Conservation (phyloP, 176 grass and related monocot species). For the Aegilops tauschii region DNA sequence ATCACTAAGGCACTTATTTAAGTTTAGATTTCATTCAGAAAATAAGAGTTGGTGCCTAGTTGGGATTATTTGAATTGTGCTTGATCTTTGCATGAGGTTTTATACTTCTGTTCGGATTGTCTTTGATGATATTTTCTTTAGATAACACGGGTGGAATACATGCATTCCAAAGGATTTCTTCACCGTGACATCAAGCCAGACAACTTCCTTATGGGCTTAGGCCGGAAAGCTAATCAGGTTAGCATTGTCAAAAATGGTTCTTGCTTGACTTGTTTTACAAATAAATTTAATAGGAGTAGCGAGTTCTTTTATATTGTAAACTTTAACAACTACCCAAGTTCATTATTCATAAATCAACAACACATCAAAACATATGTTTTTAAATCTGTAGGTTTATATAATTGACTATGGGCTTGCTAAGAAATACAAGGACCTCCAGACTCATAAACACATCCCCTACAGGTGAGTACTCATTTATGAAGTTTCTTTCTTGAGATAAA, state of each 20-base stretch:
- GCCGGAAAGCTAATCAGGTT: slow-evolving; percentile 92
- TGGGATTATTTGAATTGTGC: neutral
- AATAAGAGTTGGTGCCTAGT: neutral
- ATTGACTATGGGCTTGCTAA: slow-evolving; percentile 97
- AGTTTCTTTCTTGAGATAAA: neutral
- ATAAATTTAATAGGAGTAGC: neutral
- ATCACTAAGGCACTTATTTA: neutral
- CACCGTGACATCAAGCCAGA: slow-evolving; percentile 96
- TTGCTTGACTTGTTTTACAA: neutral
- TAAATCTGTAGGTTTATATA: slow-evolving; percentile 66
- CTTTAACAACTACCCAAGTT: neutral
- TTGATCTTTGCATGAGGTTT: neutral
- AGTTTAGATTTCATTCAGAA: neutral
- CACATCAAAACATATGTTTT: neutral
- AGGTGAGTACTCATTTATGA: slow-evolving; percentile 50
- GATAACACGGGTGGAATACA: slow-evolving; percentile 92
- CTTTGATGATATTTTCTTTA: slow-evolving; percentile 1
- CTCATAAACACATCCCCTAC: slow-evolving; percentile 93
- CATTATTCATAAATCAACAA: neutral
- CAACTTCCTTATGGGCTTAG: slow-evolving; percentile 86
- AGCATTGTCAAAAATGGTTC: slow-evolving; percentile 9
- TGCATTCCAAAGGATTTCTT: slow-evolving; percentile 93
- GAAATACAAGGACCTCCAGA: slow-evolving; percentile 92
- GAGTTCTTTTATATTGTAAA: neutral
- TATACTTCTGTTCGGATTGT: neutral